Evolutionary conservation across 1,284 basidiomycete genomes (phyloP).

Genomic region (Microbotryum intermedium): DNA sequence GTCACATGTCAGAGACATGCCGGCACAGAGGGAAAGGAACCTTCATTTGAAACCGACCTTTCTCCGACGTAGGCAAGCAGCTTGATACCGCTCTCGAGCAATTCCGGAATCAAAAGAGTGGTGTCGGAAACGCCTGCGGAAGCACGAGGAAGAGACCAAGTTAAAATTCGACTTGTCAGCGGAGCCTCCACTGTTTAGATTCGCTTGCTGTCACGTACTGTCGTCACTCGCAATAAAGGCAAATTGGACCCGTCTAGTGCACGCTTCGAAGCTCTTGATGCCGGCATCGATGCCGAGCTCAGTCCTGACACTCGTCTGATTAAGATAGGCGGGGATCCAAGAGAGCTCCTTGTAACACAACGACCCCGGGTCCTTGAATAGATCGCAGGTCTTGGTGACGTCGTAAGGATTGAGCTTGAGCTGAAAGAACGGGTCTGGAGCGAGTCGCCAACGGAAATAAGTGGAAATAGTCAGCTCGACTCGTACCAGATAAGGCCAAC

Average conservation of each 20-base stretch:
- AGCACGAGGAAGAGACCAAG: not conserved
- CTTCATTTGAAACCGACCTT: constrained; percentile 61
- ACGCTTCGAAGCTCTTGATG: constrained; percentile 49
- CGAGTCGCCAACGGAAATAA: constrained; percentile 34
- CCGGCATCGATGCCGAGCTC: constrained; percentile 59
- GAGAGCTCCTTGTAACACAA: constrained; percentile 67
- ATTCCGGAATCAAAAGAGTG: constrained; percentile 59
- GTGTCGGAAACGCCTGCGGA: constrained; percentile 50
- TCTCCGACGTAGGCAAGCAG: constrained; percentile 69
- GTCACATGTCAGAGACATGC: constrained; percentile 47
- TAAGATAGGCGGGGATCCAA: constrained; percentile 63
- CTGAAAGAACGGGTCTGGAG: constrained; percentile 43
- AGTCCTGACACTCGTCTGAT: constrained; percentile 52
- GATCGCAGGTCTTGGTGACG: constrained; percentile 65
- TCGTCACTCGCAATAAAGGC: too few species aligned
- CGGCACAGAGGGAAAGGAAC: not conserved
- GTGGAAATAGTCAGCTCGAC: constrained; percentile 43
- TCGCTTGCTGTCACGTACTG: constrained; percentile 21
- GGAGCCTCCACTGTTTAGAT: too few species aligned
- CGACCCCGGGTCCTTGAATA: constrained; percentile 49
- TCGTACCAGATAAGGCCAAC: too few species aligned
- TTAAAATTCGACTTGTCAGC: too few species aligned
- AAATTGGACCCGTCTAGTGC: constrained; percentile 44
- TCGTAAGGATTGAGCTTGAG: constrained; percentile 47
- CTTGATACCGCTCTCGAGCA: constrained; percentile 65